phyloP scores from a whole-genome alignment of 345 rosid genomes.

The Rhodamnia argentea region DNA sequence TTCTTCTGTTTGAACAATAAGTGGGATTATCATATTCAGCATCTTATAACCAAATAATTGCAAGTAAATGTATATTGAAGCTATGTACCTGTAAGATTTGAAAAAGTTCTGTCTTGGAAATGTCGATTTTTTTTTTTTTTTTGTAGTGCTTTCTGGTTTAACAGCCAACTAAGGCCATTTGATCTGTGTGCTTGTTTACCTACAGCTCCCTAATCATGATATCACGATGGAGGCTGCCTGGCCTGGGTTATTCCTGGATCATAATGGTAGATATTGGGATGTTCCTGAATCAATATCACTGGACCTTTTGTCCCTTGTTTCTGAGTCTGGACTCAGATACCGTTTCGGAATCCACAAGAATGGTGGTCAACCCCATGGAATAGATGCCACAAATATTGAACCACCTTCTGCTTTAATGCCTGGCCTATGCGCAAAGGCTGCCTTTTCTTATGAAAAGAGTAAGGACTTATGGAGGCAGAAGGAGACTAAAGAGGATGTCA shows the following conservation, averaged over 20 bases:
- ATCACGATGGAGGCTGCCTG: slow-evolving; percentile 75
- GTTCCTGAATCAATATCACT: slow-evolving; percentile 75
- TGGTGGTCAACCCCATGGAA: slow-evolving; percentile 46
- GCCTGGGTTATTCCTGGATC: slow-evolving; percentile 73
- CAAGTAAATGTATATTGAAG: not conserved
- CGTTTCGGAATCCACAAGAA: slow-evolving; percentile 62
- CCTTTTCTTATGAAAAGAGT: slow-evolving; percentile 60
- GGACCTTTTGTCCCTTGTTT: slow-evolving; percentile 46
- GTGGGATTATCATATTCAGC: not conserved
- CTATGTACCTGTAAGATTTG: not conserved
- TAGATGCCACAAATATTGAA: slow-evolving; percentile 21
- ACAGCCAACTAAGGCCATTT: not conserved
- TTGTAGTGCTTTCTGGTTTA: not conserved
- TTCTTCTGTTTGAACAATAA: not conserved
- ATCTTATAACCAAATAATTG: not conserved
- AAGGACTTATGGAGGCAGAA: slow-evolving; percentile 61
- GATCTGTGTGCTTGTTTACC: not conserved
- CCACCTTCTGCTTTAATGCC: slow-evolving; percentile 58
- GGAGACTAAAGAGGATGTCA: slow-evolving; percentile 20
- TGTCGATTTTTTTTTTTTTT: not conserved
- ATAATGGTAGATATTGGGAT: slow-evolving; percentile 74
- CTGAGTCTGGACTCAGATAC: slow-evolving; percentile 54
- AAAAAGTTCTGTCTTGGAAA: not conserved
- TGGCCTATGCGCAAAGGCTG: slow-evolving; percentile 75
- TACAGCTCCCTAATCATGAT: slow-evolving; percentile 69